A percentile compares a stretch with the other conserved stretches of the same genome.
These are phyloP conservation scores for Barnettozyma vustinii DNA, from an alignment of 805 yeast genomes.

Conservation along the genomic window DNA sequence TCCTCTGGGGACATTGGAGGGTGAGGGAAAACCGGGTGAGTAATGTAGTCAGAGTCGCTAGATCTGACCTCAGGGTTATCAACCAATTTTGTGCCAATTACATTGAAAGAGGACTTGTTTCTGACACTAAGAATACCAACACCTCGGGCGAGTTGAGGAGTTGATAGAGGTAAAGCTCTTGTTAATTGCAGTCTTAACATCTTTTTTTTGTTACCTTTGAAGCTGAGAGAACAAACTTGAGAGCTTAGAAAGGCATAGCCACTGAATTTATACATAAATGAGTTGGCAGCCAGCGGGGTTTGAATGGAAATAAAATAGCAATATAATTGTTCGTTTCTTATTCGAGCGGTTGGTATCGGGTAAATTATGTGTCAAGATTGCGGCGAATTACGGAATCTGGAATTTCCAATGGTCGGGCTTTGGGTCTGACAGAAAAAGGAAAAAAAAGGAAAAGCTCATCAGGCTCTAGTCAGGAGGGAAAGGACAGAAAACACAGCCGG, in stretches of 20 bases:
- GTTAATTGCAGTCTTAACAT: neutral
- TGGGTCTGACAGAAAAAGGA: neutral
- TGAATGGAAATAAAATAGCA: no score
- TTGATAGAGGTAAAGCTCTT: neutral
- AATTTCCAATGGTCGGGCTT: neutral
- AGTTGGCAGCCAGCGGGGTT: neutral
- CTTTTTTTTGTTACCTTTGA: no score
- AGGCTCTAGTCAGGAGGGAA: no score
- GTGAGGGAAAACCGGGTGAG: conserved; percentile 37
- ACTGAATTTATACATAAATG: no score
- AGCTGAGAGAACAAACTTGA: no score
- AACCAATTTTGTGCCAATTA: conserved; percentile 2
- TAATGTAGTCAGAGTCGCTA: conserved; percentile 6
- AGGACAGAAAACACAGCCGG: no score
- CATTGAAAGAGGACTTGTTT: neutral
- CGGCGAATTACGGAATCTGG: neutral
- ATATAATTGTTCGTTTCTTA: neutral
- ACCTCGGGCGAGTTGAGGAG: neutral
- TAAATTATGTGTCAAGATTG: neutral
- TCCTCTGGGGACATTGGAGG: conserved; percentile 33
- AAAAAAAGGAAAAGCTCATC: no score
- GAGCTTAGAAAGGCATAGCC: no score
- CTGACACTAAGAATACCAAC: neutral
- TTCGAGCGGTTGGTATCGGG: neutral
- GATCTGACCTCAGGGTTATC: neutral